Evolutionary conservation across 805 yeast species (phyloP).

Genomic region (Diddensiella santjacobensis): DNA sequence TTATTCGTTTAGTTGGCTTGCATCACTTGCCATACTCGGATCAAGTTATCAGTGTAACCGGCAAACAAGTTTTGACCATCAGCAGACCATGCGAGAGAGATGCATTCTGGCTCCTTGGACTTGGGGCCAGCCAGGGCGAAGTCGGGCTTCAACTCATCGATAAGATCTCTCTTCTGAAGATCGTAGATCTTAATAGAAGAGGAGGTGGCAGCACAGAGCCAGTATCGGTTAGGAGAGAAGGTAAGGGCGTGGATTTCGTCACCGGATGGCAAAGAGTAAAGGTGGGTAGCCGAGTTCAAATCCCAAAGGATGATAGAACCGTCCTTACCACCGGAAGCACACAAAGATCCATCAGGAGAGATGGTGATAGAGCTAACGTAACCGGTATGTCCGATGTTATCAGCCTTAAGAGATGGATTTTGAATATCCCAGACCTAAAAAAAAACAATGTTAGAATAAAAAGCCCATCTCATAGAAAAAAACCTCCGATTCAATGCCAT

Average conservation of each 20-base stretch:
- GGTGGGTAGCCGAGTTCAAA: conserved; percentile 75
- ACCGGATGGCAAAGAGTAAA: conserved; percentile 92
- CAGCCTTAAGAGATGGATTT: conserved; percentile 84
- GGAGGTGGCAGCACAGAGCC: conserved; percentile 99
- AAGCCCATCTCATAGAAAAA: conserved; percentile 5
- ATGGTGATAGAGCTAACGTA: conserved; percentile 95
- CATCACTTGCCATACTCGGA: conserved; percentile 99
- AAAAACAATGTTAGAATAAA: too few relatives aligned
- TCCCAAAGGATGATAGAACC: conserved; percentile 99
- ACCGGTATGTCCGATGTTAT: conserved; percentile 99
- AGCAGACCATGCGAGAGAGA: conserved; percentile 99
- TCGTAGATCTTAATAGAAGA: conserved; percentile 97
- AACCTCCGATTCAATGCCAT: too few relatives aligned
- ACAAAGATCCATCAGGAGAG: conserved; percentile 99
- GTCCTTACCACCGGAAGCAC: conserved; percentile 99
- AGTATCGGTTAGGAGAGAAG: conserved; percentile 99
- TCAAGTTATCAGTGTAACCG: conserved; percentile 99
- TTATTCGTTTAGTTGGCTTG: conserved; percentile 34
- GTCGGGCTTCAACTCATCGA: conserved; percentile 98
- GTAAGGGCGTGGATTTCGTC: conserved; percentile 98
- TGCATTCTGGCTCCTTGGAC: conserved; percentile 96
- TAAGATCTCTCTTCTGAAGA: conserved; percentile 89
- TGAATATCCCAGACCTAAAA: conserved; percentile 88
- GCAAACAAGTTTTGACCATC: conserved; percentile 99
- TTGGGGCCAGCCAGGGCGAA: conserved; percentile 75